phyloP scores from a whole-genome alignment of 139 green algal species.

The Pycnococcus provasolii region DNA sequence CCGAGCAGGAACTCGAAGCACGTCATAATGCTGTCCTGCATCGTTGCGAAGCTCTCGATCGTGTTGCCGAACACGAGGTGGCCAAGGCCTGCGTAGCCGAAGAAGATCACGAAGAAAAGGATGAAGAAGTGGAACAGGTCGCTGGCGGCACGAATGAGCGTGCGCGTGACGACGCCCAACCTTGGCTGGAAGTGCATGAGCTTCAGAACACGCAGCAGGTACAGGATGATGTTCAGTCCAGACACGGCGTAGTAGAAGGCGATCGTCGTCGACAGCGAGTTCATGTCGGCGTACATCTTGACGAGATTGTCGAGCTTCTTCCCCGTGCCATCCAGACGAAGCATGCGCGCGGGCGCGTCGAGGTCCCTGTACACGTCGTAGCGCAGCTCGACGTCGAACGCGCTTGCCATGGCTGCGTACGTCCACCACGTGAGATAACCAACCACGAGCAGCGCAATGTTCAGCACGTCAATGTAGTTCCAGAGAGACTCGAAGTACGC shows the following conservation, averaged over 20 bases:
- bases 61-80: constrained; percentile 71
- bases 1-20: constrained; percentile 74
- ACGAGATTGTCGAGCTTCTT: constrained; percentile 32
- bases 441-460: constrained; percentile 51
- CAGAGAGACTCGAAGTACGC: constrained; percentile 44
- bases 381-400: constrained; percentile 48
- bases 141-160: constrained; percentile 50
- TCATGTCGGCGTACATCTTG: constrained; percentile 2
- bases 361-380: constrained; percentile 59
- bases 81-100: constrained; percentile 68
- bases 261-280: constrained; percentile 39
- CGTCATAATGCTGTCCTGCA: constrained; percentile 53
- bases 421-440: constrained; percentile 59
- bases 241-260: constrained; percentile 65
- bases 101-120: constrained; percentile 63
- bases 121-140: constrained; percentile 73
- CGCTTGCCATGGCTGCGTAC: constrained; percentile 40
- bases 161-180: constrained; percentile 65
- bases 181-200: constrained; percentile 79
- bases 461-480: constrained; percentile 55
- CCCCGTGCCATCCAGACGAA: constrained; percentile 10
- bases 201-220: constrained; percentile 63
- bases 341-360: constrained; percentile 44
- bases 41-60: constrained; percentile 50
- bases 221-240: constrained; percentile 67